phyloP scores from a whole-genome alignment of 352 stramenopile species.

The Pythium aristosporum region DNA sequence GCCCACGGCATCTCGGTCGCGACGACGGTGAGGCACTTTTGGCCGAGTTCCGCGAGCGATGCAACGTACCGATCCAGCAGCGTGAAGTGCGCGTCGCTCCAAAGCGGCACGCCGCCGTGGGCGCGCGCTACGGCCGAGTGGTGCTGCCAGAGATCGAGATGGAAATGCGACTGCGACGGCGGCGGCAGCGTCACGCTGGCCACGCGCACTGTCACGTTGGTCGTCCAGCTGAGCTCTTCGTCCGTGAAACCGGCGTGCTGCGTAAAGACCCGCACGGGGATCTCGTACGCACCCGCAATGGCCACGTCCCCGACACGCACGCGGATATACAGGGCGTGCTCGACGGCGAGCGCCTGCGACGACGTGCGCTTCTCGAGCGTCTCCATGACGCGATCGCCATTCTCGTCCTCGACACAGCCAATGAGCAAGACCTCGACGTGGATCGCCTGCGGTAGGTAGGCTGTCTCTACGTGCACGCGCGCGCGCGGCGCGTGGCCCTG shows the following conservation, averaged over 20 bases:
- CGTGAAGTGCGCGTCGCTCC: conserved; percentile 68
- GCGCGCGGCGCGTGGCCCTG: conserved; percentile 60
- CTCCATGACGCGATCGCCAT: conserved; percentile 56
- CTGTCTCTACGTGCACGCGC: conserved; percentile 48
- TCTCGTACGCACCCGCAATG: conserved; percentile 52
- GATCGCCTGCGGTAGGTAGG: conserved; percentile 52
- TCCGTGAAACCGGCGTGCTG: conserved; percentile 61
- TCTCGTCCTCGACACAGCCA: conserved; percentile 63
- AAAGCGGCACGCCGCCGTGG: conserved; percentile 45
- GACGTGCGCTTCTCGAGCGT: conserved; percentile 41
- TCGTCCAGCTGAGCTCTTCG: conserved; percentile 67
- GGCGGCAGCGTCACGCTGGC: conserved; percentile 47
- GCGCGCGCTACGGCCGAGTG: conserved; percentile 54
- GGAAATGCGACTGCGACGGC: conserved; percentile 54
- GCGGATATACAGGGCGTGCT: conserved; percentile 63
- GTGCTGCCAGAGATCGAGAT: conserved; percentile 81
- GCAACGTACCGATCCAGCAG: conserved; percentile 67
- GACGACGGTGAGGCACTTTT: conserved; percentile 74
- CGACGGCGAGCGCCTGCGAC: conserved; percentile 27
- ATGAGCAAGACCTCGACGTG: conserved; percentile 55
- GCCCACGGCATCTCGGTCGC: conserved; percentile 77
- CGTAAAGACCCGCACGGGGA: conserved; percentile 66
- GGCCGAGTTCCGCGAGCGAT: conserved; percentile 55
- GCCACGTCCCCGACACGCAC: conserved; percentile 39
- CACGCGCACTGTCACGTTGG: conserved; percentile 50